These are phyloP conservation scores for Allium cepa DNA, from an alignment of 106 monocot species.

Conservation along the genomic window DNA sequence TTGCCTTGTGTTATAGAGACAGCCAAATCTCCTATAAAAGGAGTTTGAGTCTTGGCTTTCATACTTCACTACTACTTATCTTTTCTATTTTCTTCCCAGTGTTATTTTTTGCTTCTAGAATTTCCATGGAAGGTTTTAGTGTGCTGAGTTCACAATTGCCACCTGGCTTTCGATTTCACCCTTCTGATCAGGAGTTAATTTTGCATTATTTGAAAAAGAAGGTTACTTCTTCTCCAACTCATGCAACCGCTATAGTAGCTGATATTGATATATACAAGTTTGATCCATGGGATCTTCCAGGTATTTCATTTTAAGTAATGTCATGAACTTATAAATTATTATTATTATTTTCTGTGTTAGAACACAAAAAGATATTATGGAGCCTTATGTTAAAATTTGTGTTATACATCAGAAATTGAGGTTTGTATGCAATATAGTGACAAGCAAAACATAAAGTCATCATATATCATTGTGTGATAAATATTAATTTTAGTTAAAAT, in stretches of 20 bases:
- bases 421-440: neutral
- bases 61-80: no score
- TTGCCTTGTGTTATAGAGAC: no score
- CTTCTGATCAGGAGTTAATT: constrained; percentile 31
- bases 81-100: no score
- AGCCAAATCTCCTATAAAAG: no score
- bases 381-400: neutral
- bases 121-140: constrained; percentile 1
- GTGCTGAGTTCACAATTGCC: constrained; percentile 1
- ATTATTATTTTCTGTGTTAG: neutral
- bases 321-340: neutral
- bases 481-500: no score
- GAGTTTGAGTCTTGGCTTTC: no score
- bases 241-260: constrained; percentile 10
- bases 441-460: neutral
- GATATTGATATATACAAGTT: constrained; percentile 27
- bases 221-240: constrained; percentile 4
- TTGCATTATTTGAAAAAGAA: constrained; percentile 21
- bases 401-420: neutral
- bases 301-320: neutral
- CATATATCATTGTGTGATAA: no score
- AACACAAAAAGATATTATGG: neutral
- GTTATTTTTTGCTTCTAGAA: no score
- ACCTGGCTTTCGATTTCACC: constrained; percentile 30
- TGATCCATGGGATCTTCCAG: constrained; percentile 36